Percentiles rank a stretch among this genome's conserved stretches.
These are phyloP conservation scores for Candolleomyces eurysporus DNA, from an alignment of 768 basidiomycete genomes.

Conservation along the genomic window DNA sequence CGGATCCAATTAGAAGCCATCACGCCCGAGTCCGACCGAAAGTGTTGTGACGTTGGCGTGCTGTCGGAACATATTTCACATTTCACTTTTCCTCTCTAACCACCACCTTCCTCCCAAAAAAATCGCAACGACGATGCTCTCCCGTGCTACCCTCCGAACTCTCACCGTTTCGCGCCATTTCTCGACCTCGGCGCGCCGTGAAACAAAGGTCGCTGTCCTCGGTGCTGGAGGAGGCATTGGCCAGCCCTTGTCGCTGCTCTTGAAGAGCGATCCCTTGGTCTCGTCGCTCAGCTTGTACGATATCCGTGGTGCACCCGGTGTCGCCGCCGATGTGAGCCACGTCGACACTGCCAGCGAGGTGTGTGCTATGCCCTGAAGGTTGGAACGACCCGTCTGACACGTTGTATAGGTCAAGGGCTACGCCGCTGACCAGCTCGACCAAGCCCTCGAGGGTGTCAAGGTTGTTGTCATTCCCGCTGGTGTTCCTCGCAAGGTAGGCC, in stretches of 20 bases:
- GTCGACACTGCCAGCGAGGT: conserved; percentile 85
- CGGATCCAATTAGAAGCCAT: too few species aligned
- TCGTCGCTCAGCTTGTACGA: conserved; percentile 86
- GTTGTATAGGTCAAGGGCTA: conserved; percentile 68
- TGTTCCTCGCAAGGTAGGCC: conserved; percentile 91
- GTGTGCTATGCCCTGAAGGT: conserved; percentile 23
- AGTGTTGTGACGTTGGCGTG: not conserved
- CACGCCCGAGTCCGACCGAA: not conserved
- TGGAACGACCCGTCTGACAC: not conserved
- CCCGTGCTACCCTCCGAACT: conserved; percentile 60
- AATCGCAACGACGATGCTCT: conserved; percentile 50
- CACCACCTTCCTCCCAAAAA: conserved; percentile 11
- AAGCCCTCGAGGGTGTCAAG: conserved; percentile 85
- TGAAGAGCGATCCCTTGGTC: conserved; percentile 92
- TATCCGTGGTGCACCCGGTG: conserved; percentile 94
- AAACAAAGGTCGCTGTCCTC: conserved; percentile 91
- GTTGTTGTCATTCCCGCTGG: conserved; percentile 98
- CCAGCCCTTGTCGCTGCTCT: conserved; percentile 90
- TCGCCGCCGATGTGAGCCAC: conserved; percentile 96
- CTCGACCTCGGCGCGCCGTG: conserved; percentile 69
- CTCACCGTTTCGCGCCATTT: conserved; percentile 61
- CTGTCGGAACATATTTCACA: not conserved
- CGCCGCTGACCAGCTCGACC: conserved; percentile 83
- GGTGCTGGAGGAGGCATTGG: conserved; percentile 99
- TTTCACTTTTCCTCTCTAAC: conserved; percentile 3